A percentile compares a stretch with the other conserved stretches of the same genome.
phyloP scores from a whole-genome alignment of 1,284 basidiomycete genomes.

The Abortiporus biennis region DNA sequence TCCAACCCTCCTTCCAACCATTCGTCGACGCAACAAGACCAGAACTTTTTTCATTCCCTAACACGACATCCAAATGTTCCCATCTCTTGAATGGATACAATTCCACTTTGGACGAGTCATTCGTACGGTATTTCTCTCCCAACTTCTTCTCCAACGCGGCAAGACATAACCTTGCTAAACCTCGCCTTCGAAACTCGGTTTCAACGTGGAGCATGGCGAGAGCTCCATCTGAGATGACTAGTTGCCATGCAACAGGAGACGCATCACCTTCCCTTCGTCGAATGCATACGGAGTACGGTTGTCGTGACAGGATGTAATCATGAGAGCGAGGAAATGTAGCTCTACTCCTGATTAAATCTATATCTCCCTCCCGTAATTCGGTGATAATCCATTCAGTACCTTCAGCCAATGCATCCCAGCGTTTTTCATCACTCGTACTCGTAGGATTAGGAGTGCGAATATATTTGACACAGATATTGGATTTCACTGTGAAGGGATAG shows the following conservation, averaged over 20 bases:
- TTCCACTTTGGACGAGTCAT: background rate
- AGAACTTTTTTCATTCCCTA: slow-evolving; percentile 1
- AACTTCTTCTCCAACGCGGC: slow-evolving; percentile 2
- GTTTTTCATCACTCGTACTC: no score
- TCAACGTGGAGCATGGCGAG: slow-evolving; percentile 5
- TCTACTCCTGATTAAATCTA: background rate
- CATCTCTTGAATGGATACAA: slow-evolving; percentile 4
- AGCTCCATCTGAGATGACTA: slow-evolving; percentile 2
- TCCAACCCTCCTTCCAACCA: slow-evolving; percentile 5
- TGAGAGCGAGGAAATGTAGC: background rate
- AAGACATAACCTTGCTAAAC: background rate
- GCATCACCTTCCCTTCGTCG: background rate
- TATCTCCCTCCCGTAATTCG: slow-evolving; percentile 3
- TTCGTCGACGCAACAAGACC: background rate
- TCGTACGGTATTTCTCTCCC: slow-evolving; percentile 1
- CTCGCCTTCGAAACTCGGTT: slow-evolving; percentile 1
- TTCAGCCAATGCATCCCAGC: background rate
- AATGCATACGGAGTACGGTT: slow-evolving; percentile 4
- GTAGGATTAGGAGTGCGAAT: background rate
- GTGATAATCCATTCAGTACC: slow-evolving; percentile 3
- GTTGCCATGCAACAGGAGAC: slow-evolving; percentile 6
- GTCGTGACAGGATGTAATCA: background rate
- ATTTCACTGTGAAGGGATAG: background rate
- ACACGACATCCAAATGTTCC: slow-evolving; percentile 1
- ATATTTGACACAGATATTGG: background rate